phyloP scores from a whole-genome alignment of 225 moss, liverwort and hornwort species.

The Pseudisothecium myosuroides region DNA sequence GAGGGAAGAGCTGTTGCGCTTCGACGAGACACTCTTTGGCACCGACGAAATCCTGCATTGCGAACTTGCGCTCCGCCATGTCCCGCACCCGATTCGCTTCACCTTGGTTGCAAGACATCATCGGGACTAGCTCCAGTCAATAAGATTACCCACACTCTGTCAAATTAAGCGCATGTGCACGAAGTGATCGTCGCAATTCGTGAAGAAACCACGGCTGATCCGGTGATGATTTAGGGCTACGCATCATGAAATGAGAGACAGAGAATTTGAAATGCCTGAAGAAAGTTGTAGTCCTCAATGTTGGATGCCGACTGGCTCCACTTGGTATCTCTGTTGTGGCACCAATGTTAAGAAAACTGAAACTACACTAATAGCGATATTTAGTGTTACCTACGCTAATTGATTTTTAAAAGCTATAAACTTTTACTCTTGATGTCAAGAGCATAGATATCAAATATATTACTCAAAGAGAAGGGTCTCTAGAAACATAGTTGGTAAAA shows the following conservation, averaged over 20 bases:
- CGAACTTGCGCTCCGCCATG: slow-evolving; percentile 56
- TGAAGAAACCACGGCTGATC: not conserved
- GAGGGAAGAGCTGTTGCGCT: slow-evolving; percentile 60
- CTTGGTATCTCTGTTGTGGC: not conserved
- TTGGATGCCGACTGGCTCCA: not conserved
- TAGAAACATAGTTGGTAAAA: not conserved
- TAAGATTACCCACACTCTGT: not conserved
- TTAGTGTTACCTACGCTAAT: not conserved
- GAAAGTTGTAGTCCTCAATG: not conserved
- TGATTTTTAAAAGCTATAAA: not conserved
- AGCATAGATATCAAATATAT: not conserved
- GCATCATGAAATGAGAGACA: not conserved
- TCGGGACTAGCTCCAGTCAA: not conserved
- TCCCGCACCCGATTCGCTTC: slow-evolving; percentile 65
- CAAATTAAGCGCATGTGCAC: not conserved
- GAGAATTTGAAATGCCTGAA: not conserved
- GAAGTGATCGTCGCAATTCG: not conserved
- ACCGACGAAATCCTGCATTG: slow-evolving; percentile 60
- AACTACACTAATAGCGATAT: not conserved
- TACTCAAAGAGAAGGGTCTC: not conserved
- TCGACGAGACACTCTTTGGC: slow-evolving; percentile 62
- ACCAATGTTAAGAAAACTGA: not conserved
- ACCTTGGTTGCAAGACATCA: slow-evolving; percentile 81
- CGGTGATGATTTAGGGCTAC: not conserved
- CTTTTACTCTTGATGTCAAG: not conserved